Percentiles rank a stretch among this genome's conserved stretches.
phyloP scores from a whole-genome alignment of 2,329 filamentous ascomycete species.

The Calonectria crousiana region DNA sequence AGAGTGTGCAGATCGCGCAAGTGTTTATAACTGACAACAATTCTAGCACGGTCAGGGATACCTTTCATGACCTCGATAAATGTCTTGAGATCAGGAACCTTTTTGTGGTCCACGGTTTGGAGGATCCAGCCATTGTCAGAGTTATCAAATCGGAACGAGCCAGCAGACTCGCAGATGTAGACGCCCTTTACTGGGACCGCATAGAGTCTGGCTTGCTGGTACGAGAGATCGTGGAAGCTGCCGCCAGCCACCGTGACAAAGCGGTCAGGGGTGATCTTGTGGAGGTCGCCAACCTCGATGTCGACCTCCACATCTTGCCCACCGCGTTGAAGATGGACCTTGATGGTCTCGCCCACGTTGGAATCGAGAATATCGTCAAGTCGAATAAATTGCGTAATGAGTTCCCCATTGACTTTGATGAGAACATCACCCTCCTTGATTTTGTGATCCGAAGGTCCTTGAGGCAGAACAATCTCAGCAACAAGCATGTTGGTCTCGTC shows the following conservation, averaged over 20 bases:
- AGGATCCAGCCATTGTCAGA: constrained; percentile 94
- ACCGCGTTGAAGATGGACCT: constrained; percentile 86
- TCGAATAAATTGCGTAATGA: constrained; percentile 92
- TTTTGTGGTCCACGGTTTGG: constrained; percentile 91
- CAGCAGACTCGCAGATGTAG: constrained; percentile 93
- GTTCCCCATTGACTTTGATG: constrained; percentile 91
- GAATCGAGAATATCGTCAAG: constrained; percentile 94
- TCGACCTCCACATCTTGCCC: constrained; percentile 89
- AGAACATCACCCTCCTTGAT: constrained; percentile 95
- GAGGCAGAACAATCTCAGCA: constrained; percentile 92
- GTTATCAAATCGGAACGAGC: constrained; percentile 94
- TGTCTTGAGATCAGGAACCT: constrained; percentile 85
- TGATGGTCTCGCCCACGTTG: constrained; percentile 82
- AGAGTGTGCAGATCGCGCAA: constrained; percentile 94
- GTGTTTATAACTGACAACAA: constrained; percentile 96
- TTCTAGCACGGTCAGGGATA: constrained; percentile 84
- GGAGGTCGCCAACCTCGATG: constrained; percentile 87
- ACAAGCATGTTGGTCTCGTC: constrained; percentile 97
- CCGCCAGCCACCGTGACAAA: constrained; percentile 95
- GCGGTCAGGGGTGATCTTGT: constrained; percentile 93
- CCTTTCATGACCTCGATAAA: constrained; percentile 92
- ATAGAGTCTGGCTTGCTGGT: constrained; percentile 96
- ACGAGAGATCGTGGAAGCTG: constrained; percentile 96
- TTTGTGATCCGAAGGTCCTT: constrained; percentile 87
- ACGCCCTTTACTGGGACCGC: constrained; percentile 93